phyloP scores from a whole-genome alignment of 345 rosid genomes.

The Bruguiera gymnorhiza region DNA sequence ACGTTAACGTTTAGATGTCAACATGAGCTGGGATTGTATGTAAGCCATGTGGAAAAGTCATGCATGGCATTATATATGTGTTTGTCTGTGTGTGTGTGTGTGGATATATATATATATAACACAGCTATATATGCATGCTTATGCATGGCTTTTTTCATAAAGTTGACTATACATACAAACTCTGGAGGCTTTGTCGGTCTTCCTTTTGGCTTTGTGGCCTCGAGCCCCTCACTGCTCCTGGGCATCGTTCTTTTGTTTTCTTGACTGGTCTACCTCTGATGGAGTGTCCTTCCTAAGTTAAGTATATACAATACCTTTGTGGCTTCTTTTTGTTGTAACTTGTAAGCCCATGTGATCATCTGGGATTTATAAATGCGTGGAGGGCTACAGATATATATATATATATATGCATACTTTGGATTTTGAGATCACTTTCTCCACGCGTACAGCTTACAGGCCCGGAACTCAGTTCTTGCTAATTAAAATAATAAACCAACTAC shows the following conservation, averaged over 20 bases:
- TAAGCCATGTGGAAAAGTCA: no score
- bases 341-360: constrained; percentile 42
- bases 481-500: constrained; percentile 21
- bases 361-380: constrained; percentile 27
- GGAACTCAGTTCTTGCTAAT: constrained; percentile 15
- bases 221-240: constrained; percentile 51
- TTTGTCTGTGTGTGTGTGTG: no score
- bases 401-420: no score
- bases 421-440: constrained; percentile 4
- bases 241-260: constrained; percentile 20
- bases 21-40: neutral
- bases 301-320: constrained; percentile 4
- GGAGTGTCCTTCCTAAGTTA: constrained; percentile 20
- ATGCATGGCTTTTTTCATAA: neutral
- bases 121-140: no score
- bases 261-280: constrained; percentile 54
- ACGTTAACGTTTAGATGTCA: neutral
- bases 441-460: constrained; percentile 29
- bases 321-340: constrained; percentile 27
- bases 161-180: constrained; percentile 2
- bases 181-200: constrained; percentile 14
- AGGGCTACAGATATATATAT: constrained; percentile 10
- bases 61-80: no score
- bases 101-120: no score
- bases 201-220: constrained; percentile 32